Evolutionary conservation across 495 filamentous ascomycete genomes (phyloP).

Genomic region (Aeminium ludgeri): DNA sequence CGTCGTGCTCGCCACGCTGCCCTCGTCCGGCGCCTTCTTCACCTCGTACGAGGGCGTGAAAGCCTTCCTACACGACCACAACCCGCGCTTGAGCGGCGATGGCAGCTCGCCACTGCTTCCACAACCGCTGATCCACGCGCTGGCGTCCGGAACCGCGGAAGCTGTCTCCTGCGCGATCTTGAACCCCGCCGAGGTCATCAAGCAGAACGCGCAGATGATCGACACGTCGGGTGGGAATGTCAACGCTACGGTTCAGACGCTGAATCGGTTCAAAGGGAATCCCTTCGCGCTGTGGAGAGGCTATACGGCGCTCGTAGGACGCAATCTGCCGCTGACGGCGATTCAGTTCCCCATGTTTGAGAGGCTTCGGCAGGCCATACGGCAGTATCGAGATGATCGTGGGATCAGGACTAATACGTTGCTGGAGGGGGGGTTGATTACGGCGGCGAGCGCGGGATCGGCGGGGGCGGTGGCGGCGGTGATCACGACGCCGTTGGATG

Average conservation of each 20-base stretch:
- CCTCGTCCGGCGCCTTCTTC: constrained; percentile 83
- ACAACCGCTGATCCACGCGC: constrained; percentile 45
- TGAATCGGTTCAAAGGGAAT: constrained; percentile 36
- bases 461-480: constrained; percentile 54
- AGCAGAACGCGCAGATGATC: constrained; percentile 79
- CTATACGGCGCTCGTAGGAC: constrained; percentile 58
- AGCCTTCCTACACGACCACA: constrained; percentile 32
- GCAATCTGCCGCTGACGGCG: constrained; percentile 75
- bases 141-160: constrained; percentile 59
- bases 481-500: constrained; percentile 66
- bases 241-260: constrained; percentile 35
- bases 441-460: constrained; percentile 48
- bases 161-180: constrained; percentile 70
- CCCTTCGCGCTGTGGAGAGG: constrained; percentile 56
- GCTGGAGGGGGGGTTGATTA: constrained; percentile 47
- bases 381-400: constrained; percentile 24
- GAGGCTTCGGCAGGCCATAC: constrained; percentile 33
- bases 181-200: constrained; percentile 79
- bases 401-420: constrained; percentile 23
- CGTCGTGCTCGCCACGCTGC: constrained; percentile 73
- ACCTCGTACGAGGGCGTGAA: constrained; percentile 71
- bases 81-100: constrained; percentile 21
- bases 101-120: constrained; percentile 31
- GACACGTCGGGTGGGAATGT: constrained; percentile 18
- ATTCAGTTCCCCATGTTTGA: constrained; percentile 84